A percentile compares a stretch with the other conserved stretches of the same genome.
Evolutionary conservation across 768 basidiomycete genomes (phyloP).

Genomic region (Trametes punicea): DNA sequence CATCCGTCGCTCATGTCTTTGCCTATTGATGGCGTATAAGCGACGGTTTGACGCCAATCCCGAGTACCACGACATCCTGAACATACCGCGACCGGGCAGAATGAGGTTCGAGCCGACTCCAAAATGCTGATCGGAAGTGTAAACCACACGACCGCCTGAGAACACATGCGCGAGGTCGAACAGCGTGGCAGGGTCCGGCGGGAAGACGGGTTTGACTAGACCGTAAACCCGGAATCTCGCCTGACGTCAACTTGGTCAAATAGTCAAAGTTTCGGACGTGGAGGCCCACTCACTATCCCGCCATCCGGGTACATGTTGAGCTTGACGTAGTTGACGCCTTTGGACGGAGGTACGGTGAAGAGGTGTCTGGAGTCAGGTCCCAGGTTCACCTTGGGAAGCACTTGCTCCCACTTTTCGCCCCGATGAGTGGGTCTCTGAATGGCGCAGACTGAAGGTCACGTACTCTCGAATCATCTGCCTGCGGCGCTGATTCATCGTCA

Average conservation of each 20-base stretch:
- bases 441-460: constrained; percentile 23
- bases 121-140: constrained; percentile 92
- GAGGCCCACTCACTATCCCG: constrained; percentile 68
- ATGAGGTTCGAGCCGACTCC: constrained; percentile 89
- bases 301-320: constrained; percentile 97
- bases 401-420: constrained; percentile 64
- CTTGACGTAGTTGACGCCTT: constrained; percentile 72
- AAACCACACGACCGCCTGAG: constrained; percentile 80
- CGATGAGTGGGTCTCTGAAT: not conserved
- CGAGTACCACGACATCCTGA: not conserved
- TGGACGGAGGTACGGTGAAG: constrained; percentile 63
- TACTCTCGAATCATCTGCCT: constrained; percentile 52
- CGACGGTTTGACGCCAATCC: not conserved
- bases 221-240: constrained; percentile 94
- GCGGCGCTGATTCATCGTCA: constrained; percentile 38
- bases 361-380: constrained; percentile 88
- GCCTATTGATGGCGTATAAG: constrained; percentile 37
- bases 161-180: constrained; percentile 93
- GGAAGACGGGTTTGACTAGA: constrained; percentile 61
- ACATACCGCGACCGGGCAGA: constrained; percentile 76
- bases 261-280: not conserved
- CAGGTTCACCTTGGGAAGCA: constrained; percentile 72
- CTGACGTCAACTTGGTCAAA: constrained; percentile 36
- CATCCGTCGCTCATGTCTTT: constrained; percentile 98
- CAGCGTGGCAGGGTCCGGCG: constrained; percentile 40